These are phyloP conservation scores for Lentinula boryana DNA, from an alignment of 768 basidiomycete genomes.

Conservation along the genomic window DNA sequence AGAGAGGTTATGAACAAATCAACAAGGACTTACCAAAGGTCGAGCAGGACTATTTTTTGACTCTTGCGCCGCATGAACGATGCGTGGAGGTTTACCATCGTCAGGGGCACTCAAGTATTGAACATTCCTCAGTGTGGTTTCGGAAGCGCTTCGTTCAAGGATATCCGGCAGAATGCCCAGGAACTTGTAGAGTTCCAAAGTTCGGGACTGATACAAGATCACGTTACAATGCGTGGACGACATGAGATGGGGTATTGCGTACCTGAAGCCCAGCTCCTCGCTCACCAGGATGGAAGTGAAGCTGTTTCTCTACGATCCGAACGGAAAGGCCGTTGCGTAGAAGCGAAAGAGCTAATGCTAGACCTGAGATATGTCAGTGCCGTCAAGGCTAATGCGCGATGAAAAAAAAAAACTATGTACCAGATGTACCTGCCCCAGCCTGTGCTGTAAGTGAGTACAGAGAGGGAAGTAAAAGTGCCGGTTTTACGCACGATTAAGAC, in stretches of 20 bases:
- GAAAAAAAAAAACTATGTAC: neutral
- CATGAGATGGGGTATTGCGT: neutral
- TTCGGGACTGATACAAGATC: constrained; percentile 14
- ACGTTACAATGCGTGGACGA: neutral
- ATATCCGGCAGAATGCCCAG: constrained; percentile 18
- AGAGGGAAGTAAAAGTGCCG: neutral
- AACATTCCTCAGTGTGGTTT: neutral
- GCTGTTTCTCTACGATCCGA: constrained; percentile 24
- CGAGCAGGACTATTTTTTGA: constrained; percentile 11
- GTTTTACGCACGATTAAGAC: neutral
- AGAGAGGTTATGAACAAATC: neutral
- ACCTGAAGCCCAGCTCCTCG: constrained; percentile 22
- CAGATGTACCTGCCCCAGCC: constrained; percentile 5
- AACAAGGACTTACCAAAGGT: constrained; percentile 14
- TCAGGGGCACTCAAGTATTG: constrained; percentile 11
- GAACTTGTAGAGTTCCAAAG: constrained; percentile 18
- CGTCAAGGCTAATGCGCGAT: constrained; percentile 1
- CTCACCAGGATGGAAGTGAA: constrained; percentile 13
- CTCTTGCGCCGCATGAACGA: neutral
- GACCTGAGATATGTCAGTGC: constrained; percentile 11
- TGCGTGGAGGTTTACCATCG: neutral
- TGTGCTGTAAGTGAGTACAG: neutral
- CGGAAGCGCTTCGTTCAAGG: neutral
- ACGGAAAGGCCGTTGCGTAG: constrained; percentile 22
- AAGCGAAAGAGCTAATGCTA: constrained; percentile 23